These are phyloP conservation scores for Hapsidospora chrysogenum DNA, from an alignment of 495 filamentous ascomycete species.

Conservation along the genomic window DNA sequence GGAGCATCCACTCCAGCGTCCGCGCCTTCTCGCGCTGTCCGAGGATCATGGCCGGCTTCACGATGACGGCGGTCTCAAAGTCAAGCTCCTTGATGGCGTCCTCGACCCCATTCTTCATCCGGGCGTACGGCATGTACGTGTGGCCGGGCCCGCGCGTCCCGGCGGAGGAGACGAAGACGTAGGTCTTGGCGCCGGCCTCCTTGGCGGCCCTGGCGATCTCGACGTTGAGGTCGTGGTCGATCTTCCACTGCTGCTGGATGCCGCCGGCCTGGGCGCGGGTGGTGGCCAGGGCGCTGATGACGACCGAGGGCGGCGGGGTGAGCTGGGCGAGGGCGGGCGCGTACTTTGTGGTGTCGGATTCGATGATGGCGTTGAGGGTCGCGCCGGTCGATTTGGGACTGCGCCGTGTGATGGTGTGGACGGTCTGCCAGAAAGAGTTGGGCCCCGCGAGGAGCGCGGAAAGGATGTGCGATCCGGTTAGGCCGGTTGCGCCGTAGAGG, in stretches of 20 bases:
- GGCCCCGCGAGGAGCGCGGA: slow-evolving; percentile 28
- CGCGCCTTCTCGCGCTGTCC: slow-evolving; percentile 47
- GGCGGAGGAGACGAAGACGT: slow-evolving; percentile 47
- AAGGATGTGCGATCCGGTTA: slow-evolving; percentile 40
- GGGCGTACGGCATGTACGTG: slow-evolving; percentile 32
- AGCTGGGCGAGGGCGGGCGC: slow-evolving; percentile 31
- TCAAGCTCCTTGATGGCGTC: slow-evolving; percentile 51
- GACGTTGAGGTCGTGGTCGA: slow-evolving; percentile 61
- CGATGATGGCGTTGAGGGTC: slow-evolving; percentile 31
- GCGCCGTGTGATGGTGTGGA: slow-evolving; percentile 43
- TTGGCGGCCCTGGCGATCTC: slow-evolving; percentile 50
- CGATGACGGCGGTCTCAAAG: slow-evolving; percentile 58
- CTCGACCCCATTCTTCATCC: slow-evolving; percentile 74
- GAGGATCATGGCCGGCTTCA: slow-evolving; percentile 61
- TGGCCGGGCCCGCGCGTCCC: slow-evolving; percentile 23
- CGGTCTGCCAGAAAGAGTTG: slow-evolving; percentile 18
- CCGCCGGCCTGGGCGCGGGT: slow-evolving; percentile 49
- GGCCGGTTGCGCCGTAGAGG: slow-evolving; percentile 39
- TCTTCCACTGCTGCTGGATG: slow-evolving; percentile 56
- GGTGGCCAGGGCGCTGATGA: slow-evolving; percentile 52
- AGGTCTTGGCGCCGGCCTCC: slow-evolving; percentile 43
- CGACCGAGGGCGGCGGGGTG: slow-evolving; percentile 36
- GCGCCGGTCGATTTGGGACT: slow-evolving; percentile 24
- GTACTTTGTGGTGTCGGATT: slow-evolving; percentile 37
- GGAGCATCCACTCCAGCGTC: slow-evolving; percentile 26